Evolutionary conservation across 2,329 filamentous ascomycete genomes (phyloP), one percentile per base, ranked within the genome.

Genomic region (Zymoseptoria crescenta): DNA sequence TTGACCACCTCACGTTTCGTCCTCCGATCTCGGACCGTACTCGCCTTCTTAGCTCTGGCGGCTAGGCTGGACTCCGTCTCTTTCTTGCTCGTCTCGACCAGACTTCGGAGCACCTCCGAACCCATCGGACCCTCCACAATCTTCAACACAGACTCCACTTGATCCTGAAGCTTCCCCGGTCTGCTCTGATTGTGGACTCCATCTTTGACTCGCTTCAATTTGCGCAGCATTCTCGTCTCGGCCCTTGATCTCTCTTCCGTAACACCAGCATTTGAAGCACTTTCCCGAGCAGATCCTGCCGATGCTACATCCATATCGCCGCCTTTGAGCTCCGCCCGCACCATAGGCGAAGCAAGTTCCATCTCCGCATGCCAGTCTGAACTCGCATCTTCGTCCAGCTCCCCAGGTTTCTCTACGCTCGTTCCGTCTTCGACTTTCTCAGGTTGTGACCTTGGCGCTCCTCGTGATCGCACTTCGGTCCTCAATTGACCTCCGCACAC

Each of bases 91-190:
- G 49, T 13, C 21, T 21, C 8, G 24, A 57, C 55, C 35, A 58
- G 48, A 4, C 30, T 56, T 24, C 50, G 56, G 20, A 60, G 55
- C 3, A 59, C 57, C 49, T 63, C 62, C 28, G 68, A 41, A 9
- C 63, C 56, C 35, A 45, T 45, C 35, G 35, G 35, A 10, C 61
- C 61, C 48, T 62, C 62, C n/a, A 69, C 63, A 57, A 65, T 67
- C 27, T 57, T 54, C 9, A 68, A 54, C 13, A 69, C 61, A 13
- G 53, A 52, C 19, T 65, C 48, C 0, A 64, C 49, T 48, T 60
- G 60, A 19, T 56, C 30, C 8, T 21, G 49, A 19, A 29, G 19
- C 24, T 21, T 56, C 19, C 29, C 48, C 27, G n/a, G n/a, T 13
- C 28, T 19, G 50, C 45, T 56, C 48, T 10, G 58, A 52, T 41